phyloP scores from a whole-genome alignment of 192 early-diverging fungal species.

The Dissophora globulifera region DNA sequence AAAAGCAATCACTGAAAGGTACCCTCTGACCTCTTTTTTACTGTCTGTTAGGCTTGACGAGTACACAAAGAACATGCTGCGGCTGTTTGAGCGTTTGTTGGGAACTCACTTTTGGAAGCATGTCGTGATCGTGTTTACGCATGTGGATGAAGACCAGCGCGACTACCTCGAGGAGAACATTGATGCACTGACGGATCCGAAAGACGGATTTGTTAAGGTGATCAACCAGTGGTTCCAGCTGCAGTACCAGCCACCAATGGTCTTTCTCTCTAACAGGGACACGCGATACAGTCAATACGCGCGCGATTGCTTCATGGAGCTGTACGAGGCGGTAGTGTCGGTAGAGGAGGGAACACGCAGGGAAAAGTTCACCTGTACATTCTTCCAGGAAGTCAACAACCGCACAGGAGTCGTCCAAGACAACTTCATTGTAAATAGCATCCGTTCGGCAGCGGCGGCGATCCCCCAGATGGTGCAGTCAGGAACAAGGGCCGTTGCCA shows the following conservation, averaged over 20 bases:
- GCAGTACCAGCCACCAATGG: slow-evolving; percentile 54
- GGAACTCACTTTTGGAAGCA: slow-evolving; percentile 66
- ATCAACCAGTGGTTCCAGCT: slow-evolving; percentile 58
- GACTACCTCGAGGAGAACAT: slow-evolving; percentile 60
- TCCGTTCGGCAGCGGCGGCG: slow-evolving; percentile 44
- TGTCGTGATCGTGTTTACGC: slow-evolving; percentile 64
- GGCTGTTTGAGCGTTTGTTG: slow-evolving; percentile 57
- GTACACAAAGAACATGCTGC: slow-evolving; percentile 64
- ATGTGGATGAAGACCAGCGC: slow-evolving; percentile 59
- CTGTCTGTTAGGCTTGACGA: slow-evolving; percentile 54
- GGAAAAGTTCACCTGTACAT: slow-evolving; percentile 59
- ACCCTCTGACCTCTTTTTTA: too few species aligned
- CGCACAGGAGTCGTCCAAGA: slow-evolving; percentile 55
- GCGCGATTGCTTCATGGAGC: slow-evolving; percentile 55
- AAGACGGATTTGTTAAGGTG: slow-evolving; percentile 60
- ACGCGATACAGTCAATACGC: slow-evolving; percentile 58
- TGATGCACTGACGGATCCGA: slow-evolving; percentile 54
- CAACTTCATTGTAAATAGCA: slow-evolving; percentile 57
- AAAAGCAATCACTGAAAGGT: too few species aligned
- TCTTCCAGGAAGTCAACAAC: slow-evolving; percentile 59
- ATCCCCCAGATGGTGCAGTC: slow-evolving; percentile 49
- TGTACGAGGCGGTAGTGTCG: slow-evolving; percentile 56
- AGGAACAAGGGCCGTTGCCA: slow-evolving; percentile 40
- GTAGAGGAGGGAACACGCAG: slow-evolving; percentile 51
- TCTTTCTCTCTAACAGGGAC: slow-evolving; percentile 60